Evolutionary conservation across 164 flowering plant species (phyloP).

Genomic region (Amborella trichopoda): DNA sequence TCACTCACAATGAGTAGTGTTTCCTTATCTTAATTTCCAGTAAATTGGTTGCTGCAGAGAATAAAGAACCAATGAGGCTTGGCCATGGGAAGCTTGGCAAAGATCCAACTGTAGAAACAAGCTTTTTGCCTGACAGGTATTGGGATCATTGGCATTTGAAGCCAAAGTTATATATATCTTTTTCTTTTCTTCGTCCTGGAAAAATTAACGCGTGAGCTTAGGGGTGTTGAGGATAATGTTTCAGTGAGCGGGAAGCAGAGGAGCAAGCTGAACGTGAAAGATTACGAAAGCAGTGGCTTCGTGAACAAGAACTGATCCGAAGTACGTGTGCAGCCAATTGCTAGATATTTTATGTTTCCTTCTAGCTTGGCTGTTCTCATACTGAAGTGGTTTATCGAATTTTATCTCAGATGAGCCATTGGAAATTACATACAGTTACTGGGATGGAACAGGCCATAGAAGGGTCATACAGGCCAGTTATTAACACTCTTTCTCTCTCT

Average conservation of each 20-base stretch:
- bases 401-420: constrained; percentile 84
- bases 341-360: too few relatives aligned
- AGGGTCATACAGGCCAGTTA: constrained; percentile 66
- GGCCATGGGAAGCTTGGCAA: constrained; percentile 62
- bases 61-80: constrained; percentile 23
- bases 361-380: too few relatives aligned
- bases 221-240: constrained; percentile 46
- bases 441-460: constrained; percentile 99
- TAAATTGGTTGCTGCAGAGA: constrained; percentile 32
- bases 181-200: neutral
- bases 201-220: constrained; percentile 25
- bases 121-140: constrained; percentile 96
- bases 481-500: neutral
- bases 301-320: constrained; percentile 79
- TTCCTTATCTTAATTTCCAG: too few relatives aligned
- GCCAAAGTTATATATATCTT: neutral
- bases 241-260: constrained; percentile 99
- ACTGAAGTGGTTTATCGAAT: too few relatives aligned
- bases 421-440: constrained; percentile 93
- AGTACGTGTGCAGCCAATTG: constrained; percentile 29
- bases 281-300: constrained; percentile 75
- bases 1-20: too few relatives aligned
- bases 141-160: constrained; percentile 4
- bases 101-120: constrained; percentile 95
- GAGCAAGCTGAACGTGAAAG: constrained; percentile 97